Evolutionary conservation across 352 stramenopile species (phyloP).

Genomic region (Phytophthora colocasiae): DNA sequence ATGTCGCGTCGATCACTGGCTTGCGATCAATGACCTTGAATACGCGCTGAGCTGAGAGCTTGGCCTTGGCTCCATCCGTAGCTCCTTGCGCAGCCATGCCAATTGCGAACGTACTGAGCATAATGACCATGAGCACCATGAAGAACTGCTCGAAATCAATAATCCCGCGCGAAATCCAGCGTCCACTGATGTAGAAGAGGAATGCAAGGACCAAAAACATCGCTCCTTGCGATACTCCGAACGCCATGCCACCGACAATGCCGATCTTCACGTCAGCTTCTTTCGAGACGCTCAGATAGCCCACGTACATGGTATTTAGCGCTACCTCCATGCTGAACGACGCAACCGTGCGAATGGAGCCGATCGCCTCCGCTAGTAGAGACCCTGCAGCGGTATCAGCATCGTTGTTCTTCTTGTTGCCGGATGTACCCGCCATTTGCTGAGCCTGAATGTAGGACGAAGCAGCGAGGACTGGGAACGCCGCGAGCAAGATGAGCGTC

Average conservation of each 20-base stretch:
- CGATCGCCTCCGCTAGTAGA: slow-evolving; percentile 51
- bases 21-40: slow-evolving; percentile 49
- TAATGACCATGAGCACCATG: slow-evolving; percentile 75
- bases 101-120: slow-evolving; percentile 57
- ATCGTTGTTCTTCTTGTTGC: slow-evolving; percentile 60
- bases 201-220: slow-evolving; percentile 74
- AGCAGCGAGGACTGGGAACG: slow-evolving; percentile 37
- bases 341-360: slow-evolving; percentile 61
- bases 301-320: slow-evolving; percentile 43
- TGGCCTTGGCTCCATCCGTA: slow-evolving; percentile 39
- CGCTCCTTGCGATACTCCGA: slow-evolving; percentile 75
- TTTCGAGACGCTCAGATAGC: slow-evolving; percentile 43
- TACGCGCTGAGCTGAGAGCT: slow-evolving; percentile 40
- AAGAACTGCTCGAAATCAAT: slow-evolving; percentile 81
- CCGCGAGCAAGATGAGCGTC: slow-evolving; percentile 53
- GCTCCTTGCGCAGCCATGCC: slow-evolving; percentile 45
- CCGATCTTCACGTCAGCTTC: slow-evolving; percentile 53
- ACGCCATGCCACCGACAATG: slow-evolving; percentile 58
- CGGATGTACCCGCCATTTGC: slow-evolving; percentile 35
- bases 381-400: slow-evolving; percentile 55
- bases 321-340: slow-evolving; percentile 63
- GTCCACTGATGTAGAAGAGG: slow-evolving; percentile 77
- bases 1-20: slow-evolving; percentile 40
- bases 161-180: slow-evolving; percentile 55
- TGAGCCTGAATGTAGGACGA: slow-evolving; percentile 43